Base-by-base conservation (phyloP, 106 monocot genomes). In the Allium sativum region DNA sequence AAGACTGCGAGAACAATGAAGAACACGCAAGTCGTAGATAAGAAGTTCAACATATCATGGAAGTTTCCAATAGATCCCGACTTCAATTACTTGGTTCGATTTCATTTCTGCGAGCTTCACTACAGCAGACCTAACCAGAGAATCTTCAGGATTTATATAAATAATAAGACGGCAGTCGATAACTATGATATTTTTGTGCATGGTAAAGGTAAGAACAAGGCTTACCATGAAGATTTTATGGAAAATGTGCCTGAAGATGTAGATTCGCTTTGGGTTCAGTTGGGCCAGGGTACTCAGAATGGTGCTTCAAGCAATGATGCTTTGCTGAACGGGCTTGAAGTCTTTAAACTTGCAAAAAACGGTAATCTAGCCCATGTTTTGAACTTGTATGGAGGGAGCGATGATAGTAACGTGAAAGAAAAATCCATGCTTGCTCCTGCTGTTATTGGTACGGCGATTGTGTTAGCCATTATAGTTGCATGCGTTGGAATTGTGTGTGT, bases 1-100 rank as follows among this genome's bases (percentile, higher is more conserved):
- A 75, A 83, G 43, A 75, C 79, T 1, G 91, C 80, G 10, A 78
- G 80, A 48, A 62, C 68, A 56, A 81, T 70, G 68, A 65, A 65
- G 9, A 56, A 83, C 14, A 64, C 22, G 21, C 59, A 45, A 8
- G 86, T 84, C 40, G 31, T 72, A 9, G 79, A 84, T 18, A 86
- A 70, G 68, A 70, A 59, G 18, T 91, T 86, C 56, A 91, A 91
- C 40, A 65, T 91, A 59, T 86, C 86, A 0, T 91, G 86, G 91
- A 82, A 59, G 42, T 91, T 91, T 12, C 47, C 48, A 45, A 73
- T 86, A 8, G 78, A 86, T 21, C 82, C 77, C 2, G 66, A 65
- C 47, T 86, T 83, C 31, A 80, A 86, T 7, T 86, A 91, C 65
- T 68, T 91, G 59, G 59, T 86, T 19, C 56, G 82, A 15, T n/a